phyloP scores from a whole-genome alignment of 106 monocot species.

The Apostasia ramifera region DNA sequence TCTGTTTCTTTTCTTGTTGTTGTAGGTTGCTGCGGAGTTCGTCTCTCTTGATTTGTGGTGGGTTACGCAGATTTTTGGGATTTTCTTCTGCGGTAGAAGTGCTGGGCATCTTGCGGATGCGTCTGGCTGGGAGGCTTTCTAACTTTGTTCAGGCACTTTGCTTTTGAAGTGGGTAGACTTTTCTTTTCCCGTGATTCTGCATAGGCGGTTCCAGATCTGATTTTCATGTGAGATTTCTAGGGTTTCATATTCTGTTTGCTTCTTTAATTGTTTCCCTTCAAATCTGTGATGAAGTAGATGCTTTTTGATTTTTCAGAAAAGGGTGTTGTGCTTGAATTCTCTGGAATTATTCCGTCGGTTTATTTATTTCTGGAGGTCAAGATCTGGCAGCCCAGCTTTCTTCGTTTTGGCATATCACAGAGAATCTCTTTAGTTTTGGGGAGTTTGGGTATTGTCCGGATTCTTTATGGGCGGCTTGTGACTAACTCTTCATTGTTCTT shows the following conservation, averaged over 20 bases:
- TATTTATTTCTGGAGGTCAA: background rate
- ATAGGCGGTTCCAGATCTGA: background rate
- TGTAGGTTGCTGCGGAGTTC: background rate
- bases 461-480: background rate
- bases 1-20: background rate
- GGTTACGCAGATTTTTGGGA: constrained; percentile 1
- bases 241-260: background rate
- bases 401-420: background rate
- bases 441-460: background rate
- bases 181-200: background rate
- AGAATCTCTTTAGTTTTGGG: background rate
- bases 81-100: background rate
- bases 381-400: background rate
- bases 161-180: background rate
- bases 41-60: constrained; percentile 4
- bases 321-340: background rate
- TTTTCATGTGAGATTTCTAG: background rate
- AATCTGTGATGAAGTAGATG: background rate
- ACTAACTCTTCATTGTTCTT: constrained; percentile 1
- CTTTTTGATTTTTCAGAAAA: constrained; percentile 1
- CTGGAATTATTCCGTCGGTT: background rate
- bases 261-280: background rate
- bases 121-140: background rate
- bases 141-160: background rate
- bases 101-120: background rate